A percentile compares a stretch with the other conserved stretches of the same genome.
Evolutionary conservation across 2,329 filamentous ascomycete species (phyloP).

Genomic region (Elsinoe arachidis): DNA sequence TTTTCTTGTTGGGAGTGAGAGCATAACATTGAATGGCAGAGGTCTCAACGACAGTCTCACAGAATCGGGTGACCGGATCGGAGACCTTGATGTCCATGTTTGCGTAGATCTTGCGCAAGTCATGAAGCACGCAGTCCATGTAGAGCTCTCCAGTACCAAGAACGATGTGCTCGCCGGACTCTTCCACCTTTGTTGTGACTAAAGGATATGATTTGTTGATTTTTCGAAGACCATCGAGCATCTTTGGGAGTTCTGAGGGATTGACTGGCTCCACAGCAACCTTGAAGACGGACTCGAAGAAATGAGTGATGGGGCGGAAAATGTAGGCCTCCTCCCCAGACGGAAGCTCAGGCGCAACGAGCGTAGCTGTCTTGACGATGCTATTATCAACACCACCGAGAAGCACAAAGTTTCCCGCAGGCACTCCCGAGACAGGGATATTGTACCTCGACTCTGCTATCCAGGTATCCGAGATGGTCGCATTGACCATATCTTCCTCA

Average conservation of each 20-base stretch:
- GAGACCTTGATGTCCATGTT: slow-evolving; percentile 99
- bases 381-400: slow-evolving; percentile 91
- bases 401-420: slow-evolving; percentile 89
- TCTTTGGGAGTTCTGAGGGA: slow-evolving; percentile 94
- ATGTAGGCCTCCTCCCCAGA: slow-evolving; percentile 91
- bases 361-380: slow-evolving; percentile 92
- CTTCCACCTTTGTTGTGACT: slow-evolving; percentile 93
- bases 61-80: slow-evolving; percentile 93
- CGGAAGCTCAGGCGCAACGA: slow-evolving; percentile 70
- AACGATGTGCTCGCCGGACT: slow-evolving; percentile 92
- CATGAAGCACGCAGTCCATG: slow-evolving; percentile 97
- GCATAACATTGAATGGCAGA: slow-evolving; percentile 98
- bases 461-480: slow-evolving; percentile 76
- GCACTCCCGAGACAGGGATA: slow-evolving; percentile 81
- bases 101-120: slow-evolving; percentile 84
- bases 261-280: slow-evolving; percentile 97
- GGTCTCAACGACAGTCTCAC: slow-evolving; percentile 94
- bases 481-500: slow-evolving; percentile 90
- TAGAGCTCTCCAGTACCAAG: slow-evolving; percentile 97
- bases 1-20: slow-evolving; percentile 97
- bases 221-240: slow-evolving; percentile 92
- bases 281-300: slow-evolving; percentile 96
- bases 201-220: slow-evolving; percentile 97
- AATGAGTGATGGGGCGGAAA: slow-evolving; percentile 85
- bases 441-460: slow-evolving; percentile 91